Evolutionary conservation across 225 moss, liverwort and hornwort genomes (phyloP).

Genomic region (Asterella californica): DNA sequence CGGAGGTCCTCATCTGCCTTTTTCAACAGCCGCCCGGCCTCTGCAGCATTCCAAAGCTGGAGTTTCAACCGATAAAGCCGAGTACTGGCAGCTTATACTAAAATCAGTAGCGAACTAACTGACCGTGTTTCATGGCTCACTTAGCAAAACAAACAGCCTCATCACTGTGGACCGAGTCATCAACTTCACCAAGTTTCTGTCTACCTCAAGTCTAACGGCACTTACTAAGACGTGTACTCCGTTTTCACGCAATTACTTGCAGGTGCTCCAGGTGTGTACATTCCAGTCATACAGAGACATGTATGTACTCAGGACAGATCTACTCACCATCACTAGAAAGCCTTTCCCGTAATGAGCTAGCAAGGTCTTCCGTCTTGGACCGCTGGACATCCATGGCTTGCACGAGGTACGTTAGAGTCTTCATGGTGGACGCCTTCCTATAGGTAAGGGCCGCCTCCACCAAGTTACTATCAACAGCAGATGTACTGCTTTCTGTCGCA

Average conservation of each 20-base stretch:
- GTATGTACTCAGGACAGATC: background rate
- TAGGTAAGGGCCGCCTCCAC: constrained; percentile 60
- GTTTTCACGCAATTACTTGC: no score
- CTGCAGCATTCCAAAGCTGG: constrained; percentile 32
- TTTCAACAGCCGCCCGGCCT: constrained; percentile 51
- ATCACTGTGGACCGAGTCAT: no score
- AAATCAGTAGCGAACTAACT: background rate
- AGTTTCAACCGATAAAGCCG: background rate
- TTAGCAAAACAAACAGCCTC: no score
- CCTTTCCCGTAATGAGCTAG: constrained; percentile 44
- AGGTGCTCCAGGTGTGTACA: no score
- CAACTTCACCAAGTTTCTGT: no score
- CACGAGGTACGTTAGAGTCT: constrained; percentile 75
- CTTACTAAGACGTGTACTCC: background rate
- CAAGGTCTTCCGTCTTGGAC: constrained; percentile 69
- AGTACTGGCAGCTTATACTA: background rate
- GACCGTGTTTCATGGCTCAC: no score
- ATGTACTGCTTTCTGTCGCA: constrained; percentile 87
- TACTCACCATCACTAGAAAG: constrained; percentile 72
- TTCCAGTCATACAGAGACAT: no score
- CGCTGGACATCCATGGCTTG: constrained; percentile 87
- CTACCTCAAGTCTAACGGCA: no score
- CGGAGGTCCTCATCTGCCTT: constrained; percentile 71
- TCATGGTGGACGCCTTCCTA: constrained; percentile 65
- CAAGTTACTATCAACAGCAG: constrained; percentile 51